These are phyloP conservation scores for Pseudocercospora ulei DNA, from an alignment of 2,329 filamentous ascomycete species.

Conservation along the genomic window DNA sequence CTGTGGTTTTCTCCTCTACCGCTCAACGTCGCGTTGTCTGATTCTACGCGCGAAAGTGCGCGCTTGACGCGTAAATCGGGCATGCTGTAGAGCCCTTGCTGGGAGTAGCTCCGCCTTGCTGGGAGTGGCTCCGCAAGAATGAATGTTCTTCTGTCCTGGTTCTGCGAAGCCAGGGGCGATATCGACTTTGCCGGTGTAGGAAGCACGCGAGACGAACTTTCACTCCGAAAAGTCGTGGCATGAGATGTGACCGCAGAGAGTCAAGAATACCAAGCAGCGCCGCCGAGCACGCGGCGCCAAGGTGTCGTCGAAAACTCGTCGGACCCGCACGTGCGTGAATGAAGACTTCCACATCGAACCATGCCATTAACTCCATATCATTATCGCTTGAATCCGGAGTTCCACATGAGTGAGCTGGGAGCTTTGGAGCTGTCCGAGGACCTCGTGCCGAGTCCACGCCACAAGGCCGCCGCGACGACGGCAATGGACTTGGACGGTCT, in stretches of 20 bases:
- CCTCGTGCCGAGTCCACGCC: constrained; percentile 46
- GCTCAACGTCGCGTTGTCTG: constrained; percentile 12
- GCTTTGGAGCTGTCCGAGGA: constrained; percentile 44
- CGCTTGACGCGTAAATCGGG: constrained; percentile 23
- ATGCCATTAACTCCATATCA: too few relatives aligned
- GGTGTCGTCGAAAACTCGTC: too few relatives aligned
- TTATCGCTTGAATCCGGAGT: too few relatives aligned
- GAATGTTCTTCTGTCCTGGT: constrained; percentile 24
- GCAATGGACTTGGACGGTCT: constrained; percentile 61
- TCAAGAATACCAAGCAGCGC: constrained; percentile 3
- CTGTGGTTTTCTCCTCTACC: neutral
- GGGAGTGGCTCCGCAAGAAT: constrained; percentile 25
- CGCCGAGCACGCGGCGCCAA: constrained; percentile 6
- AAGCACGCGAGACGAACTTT: neutral
- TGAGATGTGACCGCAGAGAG: neutral
- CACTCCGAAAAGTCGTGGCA: too few relatives aligned
- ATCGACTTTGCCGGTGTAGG: constrained; percentile 4
- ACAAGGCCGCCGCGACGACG: constrained; percentile 46
- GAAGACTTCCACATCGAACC: neutral
- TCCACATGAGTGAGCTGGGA: constrained; percentile 10
- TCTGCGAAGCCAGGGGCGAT: constrained; percentile 20
- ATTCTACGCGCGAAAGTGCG: constrained; percentile 17
- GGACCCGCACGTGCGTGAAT: too few relatives aligned
- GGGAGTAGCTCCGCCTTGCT: constrained; percentile 24
- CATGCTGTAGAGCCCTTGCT: constrained; percentile 23